Evolutionary conservation across 2,329 filamentous ascomycete genomes (phyloP).

Genomic region (Pseudocercospora cruenta): DNA sequence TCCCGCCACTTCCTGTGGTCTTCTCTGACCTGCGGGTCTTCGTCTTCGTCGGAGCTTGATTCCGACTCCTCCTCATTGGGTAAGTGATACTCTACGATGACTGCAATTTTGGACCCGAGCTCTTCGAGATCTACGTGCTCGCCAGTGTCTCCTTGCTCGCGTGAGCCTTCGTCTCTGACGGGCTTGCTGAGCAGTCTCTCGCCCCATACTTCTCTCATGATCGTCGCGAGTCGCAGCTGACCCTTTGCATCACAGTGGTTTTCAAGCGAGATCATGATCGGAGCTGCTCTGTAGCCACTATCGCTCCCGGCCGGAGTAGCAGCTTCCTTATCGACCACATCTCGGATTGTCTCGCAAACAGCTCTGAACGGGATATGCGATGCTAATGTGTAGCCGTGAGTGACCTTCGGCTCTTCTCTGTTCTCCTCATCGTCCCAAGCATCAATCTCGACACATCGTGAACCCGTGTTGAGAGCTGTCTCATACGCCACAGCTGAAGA

Average conservation of each 20-base stretch:
- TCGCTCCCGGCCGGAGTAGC: conserved; percentile 47
- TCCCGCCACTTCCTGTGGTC: conserved; percentile 59
- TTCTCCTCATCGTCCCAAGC: conserved; percentile 69
- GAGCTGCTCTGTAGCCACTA: conserved; percentile 50
- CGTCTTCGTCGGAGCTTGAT: conserved; percentile 40
- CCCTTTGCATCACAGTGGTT: conserved; percentile 67
- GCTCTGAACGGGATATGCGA: conserved; percentile 66
- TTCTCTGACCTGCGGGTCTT: conserved; percentile 44
- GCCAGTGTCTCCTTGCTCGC: conserved; percentile 57
- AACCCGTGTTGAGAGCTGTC: conserved; percentile 63
- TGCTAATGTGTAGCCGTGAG: conserved; percentile 59
- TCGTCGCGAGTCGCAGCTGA: conserved; percentile 62
- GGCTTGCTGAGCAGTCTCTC: conserved; percentile 62
- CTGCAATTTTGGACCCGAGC: conserved; percentile 64
- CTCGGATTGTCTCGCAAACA: conserved; percentile 68
- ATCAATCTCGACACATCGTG: conserved; percentile 73
- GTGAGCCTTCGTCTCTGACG: conserved; percentile 59
- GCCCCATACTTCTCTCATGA: conserved; percentile 68
- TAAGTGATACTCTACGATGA: conserved; percentile 71
- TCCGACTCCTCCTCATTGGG: conserved; percentile 54
- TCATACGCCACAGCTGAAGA: conserved; percentile 67
- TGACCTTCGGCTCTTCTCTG: conserved; percentile 68
- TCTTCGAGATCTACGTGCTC: conserved; percentile 63
- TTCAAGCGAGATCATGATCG: conserved; percentile 67
- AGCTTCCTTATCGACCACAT: conserved; percentile 64